Conservation (phyloP, 1,284 basidiomycete genomes). For the Laetiporus sulphureus region DNA sequence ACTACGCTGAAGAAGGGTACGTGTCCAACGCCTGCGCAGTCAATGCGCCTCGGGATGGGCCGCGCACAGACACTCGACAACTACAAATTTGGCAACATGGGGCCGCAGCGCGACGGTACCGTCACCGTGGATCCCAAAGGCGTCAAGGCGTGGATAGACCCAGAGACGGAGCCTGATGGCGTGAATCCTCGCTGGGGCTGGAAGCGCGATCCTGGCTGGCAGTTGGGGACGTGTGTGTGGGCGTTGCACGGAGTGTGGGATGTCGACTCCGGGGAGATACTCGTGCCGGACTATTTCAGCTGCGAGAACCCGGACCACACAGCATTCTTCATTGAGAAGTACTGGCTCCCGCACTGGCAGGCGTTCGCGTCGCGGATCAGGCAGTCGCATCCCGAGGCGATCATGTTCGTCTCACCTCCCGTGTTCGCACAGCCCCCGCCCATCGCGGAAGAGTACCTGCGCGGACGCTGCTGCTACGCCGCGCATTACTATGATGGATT, state of each 20-base stretch:
- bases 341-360: conserved; percentile 78
- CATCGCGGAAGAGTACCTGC: conserved; percentile 54
- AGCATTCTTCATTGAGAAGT: conserved; percentile 74
- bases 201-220: conserved; percentile 73
- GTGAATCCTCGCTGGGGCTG: conserved; percentile 72
- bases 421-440: conserved; percentile 82
- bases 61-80: conserved; percentile 78
- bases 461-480: conserved; percentile 73
- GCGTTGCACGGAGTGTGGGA: conserved; percentile 95
- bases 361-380: conserved; percentile 65
- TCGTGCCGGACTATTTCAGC: conserved; percentile 78
- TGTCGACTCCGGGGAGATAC: conserved; percentile 54
- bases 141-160: conserved; percentile 64
- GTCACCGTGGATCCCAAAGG: conserved; percentile 85
- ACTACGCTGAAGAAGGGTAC: conserved; percentile 80
- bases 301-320: conserved; percentile 24
- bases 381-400: conserved; percentile 72
- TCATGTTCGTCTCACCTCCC: conserved; percentile 89
- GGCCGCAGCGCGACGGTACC: conserved; percentile 68
- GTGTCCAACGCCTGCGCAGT: conserved; percentile 81
- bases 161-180: conserved; percentile 34
- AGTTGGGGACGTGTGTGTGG: conserved; percentile 86
- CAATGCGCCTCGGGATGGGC: conserved; percentile 85
- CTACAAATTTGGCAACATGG: conserved; percentile 78
- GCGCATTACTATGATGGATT: conserved; percentile 96